phyloP scores from a whole-genome alignment of 148 eudicot genomes.

The Polygonum aviculare region DNA sequence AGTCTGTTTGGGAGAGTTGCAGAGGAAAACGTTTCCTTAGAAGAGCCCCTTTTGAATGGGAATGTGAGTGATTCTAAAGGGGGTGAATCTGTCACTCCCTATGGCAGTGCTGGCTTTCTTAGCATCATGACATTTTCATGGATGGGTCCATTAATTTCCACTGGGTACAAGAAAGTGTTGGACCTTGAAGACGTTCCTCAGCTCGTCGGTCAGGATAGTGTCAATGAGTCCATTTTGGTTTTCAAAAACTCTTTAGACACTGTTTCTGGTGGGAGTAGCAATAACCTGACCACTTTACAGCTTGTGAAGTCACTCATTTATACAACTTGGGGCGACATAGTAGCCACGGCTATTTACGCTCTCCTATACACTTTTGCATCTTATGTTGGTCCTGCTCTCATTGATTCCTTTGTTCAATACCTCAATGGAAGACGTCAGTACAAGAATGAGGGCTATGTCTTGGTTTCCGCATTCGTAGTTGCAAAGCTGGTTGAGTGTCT shows the following conservation, averaged over 20 bases:
- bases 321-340: constrained; percentile 40
- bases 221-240: constrained; percentile 27
- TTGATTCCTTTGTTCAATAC: constrained; percentile 50
- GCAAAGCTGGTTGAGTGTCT: constrained; percentile 51
- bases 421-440: constrained; percentile 31
- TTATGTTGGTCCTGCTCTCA: constrained; percentile 50
- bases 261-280: constrained; percentile 17
- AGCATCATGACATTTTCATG: constrained; percentile 51
- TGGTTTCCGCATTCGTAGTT: constrained; percentile 32
- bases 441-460: constrained; percentile 30
- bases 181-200: constrained; percentile 72
- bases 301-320: constrained; percentile 43
- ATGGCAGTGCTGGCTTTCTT: constrained; percentile 28
- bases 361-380: constrained; percentile 38
- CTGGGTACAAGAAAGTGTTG: constrained; percentile 50
- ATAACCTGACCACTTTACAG: constrained; percentile 30
- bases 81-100: constrained; percentile 37
- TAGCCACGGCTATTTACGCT: constrained; percentile 30
- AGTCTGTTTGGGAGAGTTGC: constrained; percentile 25
- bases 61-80: constrained; percentile 16
- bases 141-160: constrained; percentile 38
- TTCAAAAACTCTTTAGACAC: constrained; percentile 28
- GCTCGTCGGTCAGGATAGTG: constrained; percentile 38
- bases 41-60: constrained; percentile 53
- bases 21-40: constrained; percentile 16